Evolutionary conservation across 73 alveolate species (phyloP).

Genomic region (Paramecium primaurelia): DNA sequence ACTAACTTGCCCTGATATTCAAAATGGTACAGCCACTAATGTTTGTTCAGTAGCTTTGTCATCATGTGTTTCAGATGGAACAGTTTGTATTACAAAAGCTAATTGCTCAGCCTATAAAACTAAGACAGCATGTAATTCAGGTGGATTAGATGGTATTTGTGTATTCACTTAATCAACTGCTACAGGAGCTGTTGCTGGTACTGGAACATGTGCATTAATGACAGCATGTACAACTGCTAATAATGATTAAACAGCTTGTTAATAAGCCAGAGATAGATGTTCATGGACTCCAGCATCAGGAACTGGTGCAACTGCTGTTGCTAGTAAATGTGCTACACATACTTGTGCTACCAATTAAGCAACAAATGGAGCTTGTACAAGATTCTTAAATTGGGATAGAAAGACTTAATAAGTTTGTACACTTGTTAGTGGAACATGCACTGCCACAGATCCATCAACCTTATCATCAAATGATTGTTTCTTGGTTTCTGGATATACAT

Average conservation of each 20-base stretch:
- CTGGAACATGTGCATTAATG: background rate
- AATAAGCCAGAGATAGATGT: background rate
- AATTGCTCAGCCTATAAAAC: background rate
- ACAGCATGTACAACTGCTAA: background rate
- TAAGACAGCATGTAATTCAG: conserved; percentile 2
- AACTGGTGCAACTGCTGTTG: background rate
- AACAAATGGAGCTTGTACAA: too few species aligned
- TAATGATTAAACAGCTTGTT: background rate
- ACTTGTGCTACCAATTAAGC: background rate
- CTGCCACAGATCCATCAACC: background rate
- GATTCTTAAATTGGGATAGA: background rate
- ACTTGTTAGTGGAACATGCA: background rate
- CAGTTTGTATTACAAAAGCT: background rate
- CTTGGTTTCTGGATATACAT: background rate
- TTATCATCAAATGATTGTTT: background rate
- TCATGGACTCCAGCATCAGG: background rate
- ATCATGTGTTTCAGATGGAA: conserved; percentile 23
- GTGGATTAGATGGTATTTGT: conserved; percentile 27
- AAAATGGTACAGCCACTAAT: background rate
- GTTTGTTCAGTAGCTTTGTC: background rate
- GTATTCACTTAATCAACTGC: background rate
- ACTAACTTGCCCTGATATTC: background rate
- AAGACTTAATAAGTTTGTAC: background rate
- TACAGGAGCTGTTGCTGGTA: background rate
- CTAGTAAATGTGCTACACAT: background rate